Base-by-base conservation (phyloP, 345 rosid genomes). In the Linum trigynum region DNA sequence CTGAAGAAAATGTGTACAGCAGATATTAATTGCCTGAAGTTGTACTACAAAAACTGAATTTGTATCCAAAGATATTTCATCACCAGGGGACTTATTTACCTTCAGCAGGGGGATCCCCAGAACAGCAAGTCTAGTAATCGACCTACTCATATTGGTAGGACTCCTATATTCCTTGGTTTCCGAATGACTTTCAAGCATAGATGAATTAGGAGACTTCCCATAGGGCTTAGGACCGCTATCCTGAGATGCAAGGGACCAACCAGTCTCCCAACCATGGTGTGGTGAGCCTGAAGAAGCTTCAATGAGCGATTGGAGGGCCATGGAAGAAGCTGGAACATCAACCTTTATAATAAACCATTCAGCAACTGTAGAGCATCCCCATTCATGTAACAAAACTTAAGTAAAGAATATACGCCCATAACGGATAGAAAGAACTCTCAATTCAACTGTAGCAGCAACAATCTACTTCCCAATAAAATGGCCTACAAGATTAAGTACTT, bases 231-330 rank as follows among this genome's bases (percentile, higher is more conserved):
- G 66, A 74, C 55, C 77, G 62, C 65, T 75, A 61, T 75, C 80
- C 35, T 78, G 70, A 16, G 89, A 79, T 57, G 86, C 86, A 67
- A 90, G 66, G 66, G 97, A 94, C 99, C 99, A 90, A 69, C 99
- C 99, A 67, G 84, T 71, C 79, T 94, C 97, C 97, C 97, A 94
- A 67, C 83, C 89, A 64, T 84, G 84, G 68, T 84, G 91, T 53
- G 64, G 53, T 48, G 84, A 78, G 67, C 92, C 84, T 32, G 79
- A 81, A 74, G 94, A 90, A 75, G 86, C 78, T 76, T 88, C 87
- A 65, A 85, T 60, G 62, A 94, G 84, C 63, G 95, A 85, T 77
- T 83, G 84, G 50, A 94, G 80, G 61, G 96, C 86, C 73, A 55
- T 56, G 75, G 95, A 78, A 64, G 97, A 85, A 67, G 38, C 75